Evolutionary conservation across 257 asterid genomes (phyloP), one percentile per base, ranked within the genome.

Genomic region (Ehretia macrophylla): DNA sequence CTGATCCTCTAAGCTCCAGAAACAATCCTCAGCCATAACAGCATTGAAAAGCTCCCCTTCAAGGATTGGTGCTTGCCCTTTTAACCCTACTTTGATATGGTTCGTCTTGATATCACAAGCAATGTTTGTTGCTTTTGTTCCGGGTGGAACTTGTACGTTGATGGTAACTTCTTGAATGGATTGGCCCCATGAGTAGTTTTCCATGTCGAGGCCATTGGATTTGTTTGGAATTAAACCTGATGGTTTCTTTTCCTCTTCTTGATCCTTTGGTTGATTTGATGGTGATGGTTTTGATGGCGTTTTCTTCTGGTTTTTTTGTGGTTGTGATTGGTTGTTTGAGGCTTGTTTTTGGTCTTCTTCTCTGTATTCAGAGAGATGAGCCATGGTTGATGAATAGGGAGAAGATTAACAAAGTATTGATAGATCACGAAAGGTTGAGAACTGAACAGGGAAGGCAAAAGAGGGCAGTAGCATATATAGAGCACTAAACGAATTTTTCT

Each of bases 41-140:
- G 66, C 10, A 23, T 58, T 55, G 48, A 55, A 63, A 9, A 74
- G 58, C 46, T 56, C 51, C 38, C 73, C 73, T 35, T 77, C 88
- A 42, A 87, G 21, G 46, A 84, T 64, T 4, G 85, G 83, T 11
- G 81, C 72, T 62, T 77, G 85, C 23, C 84, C 83, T 73, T 78
- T 82, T 16, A 79, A 68, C n/a, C 88, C 91, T 62, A 82, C 84
- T 75, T 77, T 84, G 18, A 87, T 23, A 44, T 62, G 83, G 14
- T 73, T 77, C 63, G 75, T 84, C 81, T 87, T 81, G 51, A 87
- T 78, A 56, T 82, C 85, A 53, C 84, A 73, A 12, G 35, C n/a
- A 27, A 84, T 56, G 48, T 65, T 67, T 47, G 85, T 74, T 5
- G 82, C 77, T 67, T 81, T 82, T 47, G 86, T 81, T 44, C 96